Base-by-base conservation (phyloP, 495 filamentous ascomycete genomes). In the Neurospora sp. region DNA sequence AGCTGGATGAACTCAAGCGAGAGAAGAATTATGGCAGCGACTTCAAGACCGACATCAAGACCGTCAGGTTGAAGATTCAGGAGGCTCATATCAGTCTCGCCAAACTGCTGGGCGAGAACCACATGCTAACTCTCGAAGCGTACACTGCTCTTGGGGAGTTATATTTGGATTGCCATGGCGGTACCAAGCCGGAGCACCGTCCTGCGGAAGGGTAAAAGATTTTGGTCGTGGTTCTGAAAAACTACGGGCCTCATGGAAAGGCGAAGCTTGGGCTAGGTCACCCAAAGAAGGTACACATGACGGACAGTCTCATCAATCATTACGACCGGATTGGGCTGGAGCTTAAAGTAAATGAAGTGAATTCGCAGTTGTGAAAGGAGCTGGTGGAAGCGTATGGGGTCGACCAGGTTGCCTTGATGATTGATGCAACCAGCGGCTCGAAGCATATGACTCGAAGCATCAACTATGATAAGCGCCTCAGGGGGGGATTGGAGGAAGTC, bases 271-370 rank as follows among this genome's bases (percentile, higher is more conserved):
- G 18, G 2, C 7, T n/a, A 0, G 42, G 42, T 20, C 42, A 45
- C 42, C 42, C 42, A 45, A 45, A 45, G 7, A 45, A 45, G 42
- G 8, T 45, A n/a, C 42, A 1, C 3, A 45, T 45, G 3, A 45
- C 20, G 16, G 42, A n/a, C 18, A n/a, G 16, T 18, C 18, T 45
- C 1, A 9, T 45, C 18, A n/a, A 0, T 3, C 1, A 45, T 45
- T 45, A 31, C 18, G 42, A 45, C 18, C 42, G 42, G 18, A 3
- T 1, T 9, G 42, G 42, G 18, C 7, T 1, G 42, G 3, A 45
- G 16, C 0, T 2, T 0, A 9, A 3, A 9, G 42, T n/a, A 7
- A 0, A n/a, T 3, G 1, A n/a, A 3, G 1, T 45, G 8, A n/a
- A 45, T n/a, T 45, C 18, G 42, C 18, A 9, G 18, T 0, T 45